phyloP scores from a whole-genome alignment of 139 green algal species.

The Micractinium sp. region DNA sequence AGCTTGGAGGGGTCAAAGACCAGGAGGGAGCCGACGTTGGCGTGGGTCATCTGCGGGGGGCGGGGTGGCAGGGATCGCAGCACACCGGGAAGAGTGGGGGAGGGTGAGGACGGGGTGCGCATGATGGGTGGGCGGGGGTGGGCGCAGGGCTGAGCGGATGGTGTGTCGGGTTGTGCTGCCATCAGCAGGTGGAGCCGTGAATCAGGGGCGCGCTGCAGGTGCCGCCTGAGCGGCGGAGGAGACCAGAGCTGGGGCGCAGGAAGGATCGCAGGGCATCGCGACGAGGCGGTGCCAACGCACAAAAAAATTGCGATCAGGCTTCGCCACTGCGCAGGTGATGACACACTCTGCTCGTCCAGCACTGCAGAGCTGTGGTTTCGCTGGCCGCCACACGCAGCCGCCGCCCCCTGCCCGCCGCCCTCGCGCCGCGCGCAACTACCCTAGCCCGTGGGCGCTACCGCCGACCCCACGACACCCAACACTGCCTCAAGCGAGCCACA shows the following conservation, averaged over 20 bases:
- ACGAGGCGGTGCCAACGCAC: no score
- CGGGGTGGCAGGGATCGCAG: no score
- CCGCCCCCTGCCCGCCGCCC: no score
- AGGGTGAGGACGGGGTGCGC: background rate
- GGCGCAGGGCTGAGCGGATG: background rate
- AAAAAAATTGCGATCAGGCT: no score
- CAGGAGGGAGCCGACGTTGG: slow-evolving; percentile 64
- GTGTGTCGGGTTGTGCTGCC: no score
- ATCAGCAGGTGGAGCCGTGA: background rate
- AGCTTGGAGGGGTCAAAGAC: slow-evolving; percentile 66
- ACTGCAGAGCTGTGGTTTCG: background rate
- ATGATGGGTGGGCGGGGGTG: background rate
- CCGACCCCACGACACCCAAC: background rate
- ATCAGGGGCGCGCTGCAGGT: no score
- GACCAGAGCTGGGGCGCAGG: no score
- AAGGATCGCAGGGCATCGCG: no score
- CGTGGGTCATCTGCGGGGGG: slow-evolving; percentile 63
- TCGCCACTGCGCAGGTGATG: no score
- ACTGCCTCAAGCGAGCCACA: background rate
- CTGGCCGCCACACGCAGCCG: background rate
- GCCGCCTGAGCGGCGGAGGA: no score
- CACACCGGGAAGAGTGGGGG: background rate
- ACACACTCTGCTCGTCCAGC: background rate
- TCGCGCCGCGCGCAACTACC: background rate
- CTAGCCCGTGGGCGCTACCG: background rate